phyloP scores from a whole-genome alignment of 108 stramenopile species.

The Pseudonitzschia pungens region DNA sequence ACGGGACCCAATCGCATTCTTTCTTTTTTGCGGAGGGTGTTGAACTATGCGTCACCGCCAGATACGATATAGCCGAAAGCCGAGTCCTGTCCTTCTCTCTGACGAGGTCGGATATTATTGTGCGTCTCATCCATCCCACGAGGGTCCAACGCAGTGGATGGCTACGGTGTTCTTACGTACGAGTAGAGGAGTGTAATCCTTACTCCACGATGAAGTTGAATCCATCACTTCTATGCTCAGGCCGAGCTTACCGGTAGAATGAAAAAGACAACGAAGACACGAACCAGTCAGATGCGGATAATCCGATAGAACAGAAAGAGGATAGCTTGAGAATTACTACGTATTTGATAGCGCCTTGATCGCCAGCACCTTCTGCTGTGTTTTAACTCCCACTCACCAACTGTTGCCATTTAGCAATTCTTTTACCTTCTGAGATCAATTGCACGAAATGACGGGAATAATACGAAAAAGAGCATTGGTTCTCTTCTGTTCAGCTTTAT shows the following conservation, averaged over 20 bases:
- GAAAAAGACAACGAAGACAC: background rate
- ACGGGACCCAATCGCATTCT: background rate
- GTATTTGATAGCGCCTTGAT: too few species aligned
- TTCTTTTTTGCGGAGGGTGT: background rate
- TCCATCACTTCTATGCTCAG: background rate
- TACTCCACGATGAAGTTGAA: too few species aligned
- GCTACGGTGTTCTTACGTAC: background rate
- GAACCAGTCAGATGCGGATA: background rate
- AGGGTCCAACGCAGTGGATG: too few species aligned
- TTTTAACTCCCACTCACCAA: too few species aligned
- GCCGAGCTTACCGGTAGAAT: too few species aligned
- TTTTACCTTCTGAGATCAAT: background rate
- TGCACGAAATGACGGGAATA: background rate
- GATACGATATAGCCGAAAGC: background rate
- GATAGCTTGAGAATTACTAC: too few species aligned
- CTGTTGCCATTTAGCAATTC: too few species aligned
- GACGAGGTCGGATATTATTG: too few species aligned
- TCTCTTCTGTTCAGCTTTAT: background rate
- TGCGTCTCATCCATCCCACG: too few species aligned
- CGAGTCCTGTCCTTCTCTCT: too few species aligned
- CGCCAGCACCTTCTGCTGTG: background rate
- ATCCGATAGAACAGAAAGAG: background rate
- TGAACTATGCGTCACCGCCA: slow-evolving; percentile 7
- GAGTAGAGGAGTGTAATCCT: too few species aligned
- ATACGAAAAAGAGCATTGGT: background rate